Evolutionary conservation across 2,329 filamentous ascomycete species (phyloP).

Genomic region (Aureobasidium pullulans): DNA sequence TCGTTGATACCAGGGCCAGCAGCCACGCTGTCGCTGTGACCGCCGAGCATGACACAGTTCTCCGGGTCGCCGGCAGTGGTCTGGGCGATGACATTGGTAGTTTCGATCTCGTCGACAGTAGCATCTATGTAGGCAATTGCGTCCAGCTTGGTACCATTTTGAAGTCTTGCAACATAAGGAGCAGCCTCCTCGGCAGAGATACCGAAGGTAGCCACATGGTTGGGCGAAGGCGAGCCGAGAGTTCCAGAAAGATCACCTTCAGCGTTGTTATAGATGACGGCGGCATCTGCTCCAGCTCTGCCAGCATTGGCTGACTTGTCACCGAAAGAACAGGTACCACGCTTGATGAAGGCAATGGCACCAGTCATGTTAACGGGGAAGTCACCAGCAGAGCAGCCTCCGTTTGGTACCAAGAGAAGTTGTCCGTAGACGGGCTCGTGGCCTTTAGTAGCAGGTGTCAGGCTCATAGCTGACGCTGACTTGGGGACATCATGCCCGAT

Average conservation of each 20-base stretch:
- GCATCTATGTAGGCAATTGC: conserved; percentile 34
- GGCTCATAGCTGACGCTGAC: conserved; percentile 50
- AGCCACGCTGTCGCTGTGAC: conserved; percentile 54
- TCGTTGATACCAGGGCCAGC: conserved; percentile 69
- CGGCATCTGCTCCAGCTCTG: conserved; percentile 61
- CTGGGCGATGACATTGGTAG: conserved; percentile 53
- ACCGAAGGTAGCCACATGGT: conserved; percentile 62
- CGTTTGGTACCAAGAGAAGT: conserved; percentile 50
- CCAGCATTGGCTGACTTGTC: conserved; percentile 63
- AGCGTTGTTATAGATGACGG: conserved; percentile 65
- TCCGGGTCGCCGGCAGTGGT: conserved; percentile 51
- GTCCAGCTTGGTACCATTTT: conserved; percentile 33
- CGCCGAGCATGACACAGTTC: conserved; percentile 53
- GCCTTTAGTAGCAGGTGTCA: conserved; percentile 20
- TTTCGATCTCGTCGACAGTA: conserved; percentile 39
- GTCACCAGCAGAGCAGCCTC: conserved; percentile 57
- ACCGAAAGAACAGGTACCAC: conserved; percentile 65
- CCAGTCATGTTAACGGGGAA: conserved; percentile 53
- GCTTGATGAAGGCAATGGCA: conserved; percentile 62
- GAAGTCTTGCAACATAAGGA: conserved; percentile 48
- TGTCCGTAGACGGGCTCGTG: conserved; percentile 27
- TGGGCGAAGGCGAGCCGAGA: conserved; percentile 41
- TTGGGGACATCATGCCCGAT: conserved; percentile 51
- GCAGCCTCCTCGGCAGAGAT: conserved; percentile 54
- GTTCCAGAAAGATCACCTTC: conserved; percentile 58